These are phyloP conservation scores for Dryas octopetala DNA, from an alignment of 306 rosid genomes.

Conservation along the genomic window DNA sequence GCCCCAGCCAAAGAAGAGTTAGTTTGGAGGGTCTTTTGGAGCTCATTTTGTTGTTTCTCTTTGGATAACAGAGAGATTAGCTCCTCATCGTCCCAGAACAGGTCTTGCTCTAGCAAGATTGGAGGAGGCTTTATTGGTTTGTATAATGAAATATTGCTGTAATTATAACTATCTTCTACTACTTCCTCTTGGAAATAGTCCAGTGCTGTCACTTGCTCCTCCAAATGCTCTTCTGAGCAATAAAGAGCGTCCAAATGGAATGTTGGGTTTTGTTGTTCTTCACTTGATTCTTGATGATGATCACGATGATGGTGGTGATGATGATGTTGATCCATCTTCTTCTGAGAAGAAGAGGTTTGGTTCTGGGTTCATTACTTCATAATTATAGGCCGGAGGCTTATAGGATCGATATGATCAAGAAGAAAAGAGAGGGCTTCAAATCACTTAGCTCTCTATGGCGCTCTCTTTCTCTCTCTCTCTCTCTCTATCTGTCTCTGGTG, in stretches of 20 bases:
- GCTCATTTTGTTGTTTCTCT: slow-evolving; percentile 39
- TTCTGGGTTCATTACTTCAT: slow-evolving; percentile 39
- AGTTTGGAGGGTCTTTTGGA: slow-evolving; percentile 17
- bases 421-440: slow-evolving; percentile 9
- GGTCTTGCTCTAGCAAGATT: slow-evolving; percentile 51
- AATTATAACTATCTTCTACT: slow-evolving; percentile 17
- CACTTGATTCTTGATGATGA: slow-evolving; percentile 17
- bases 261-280: slow-evolving; percentile 21
- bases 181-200: slow-evolving; percentile 27
- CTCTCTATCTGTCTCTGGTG: slow-evolving; percentile 6
- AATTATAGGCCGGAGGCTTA: slow-evolving; percentile 20
- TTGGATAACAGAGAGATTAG: slow-evolving; percentile 52
- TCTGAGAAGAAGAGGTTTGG: slow-evolving; percentile 38
- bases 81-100: slow-evolving; percentile 76
- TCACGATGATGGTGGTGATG: slow-evolving; percentile 10
- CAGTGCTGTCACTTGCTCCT: slow-evolving; percentile 21
- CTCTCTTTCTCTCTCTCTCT: slow-evolving; percentile 6
- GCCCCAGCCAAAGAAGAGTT: slow-evolving; percentile 33
- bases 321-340: slow-evolving; percentile 42
- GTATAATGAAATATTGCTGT: slow-evolving; percentile 12
- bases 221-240: slow-evolving; percentile 73
- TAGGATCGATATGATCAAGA: not conserved
- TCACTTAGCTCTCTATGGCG: slow-evolving; percentile 9
- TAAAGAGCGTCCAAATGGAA: slow-evolving; percentile 56
- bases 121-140: slow-evolving; percentile 20